Evolutionary conservation across 108 stramenopile genomes (phyloP), one percentile per base, ranked within the genome.

Genomic region (Aurantiochytrium sp.): DNA sequence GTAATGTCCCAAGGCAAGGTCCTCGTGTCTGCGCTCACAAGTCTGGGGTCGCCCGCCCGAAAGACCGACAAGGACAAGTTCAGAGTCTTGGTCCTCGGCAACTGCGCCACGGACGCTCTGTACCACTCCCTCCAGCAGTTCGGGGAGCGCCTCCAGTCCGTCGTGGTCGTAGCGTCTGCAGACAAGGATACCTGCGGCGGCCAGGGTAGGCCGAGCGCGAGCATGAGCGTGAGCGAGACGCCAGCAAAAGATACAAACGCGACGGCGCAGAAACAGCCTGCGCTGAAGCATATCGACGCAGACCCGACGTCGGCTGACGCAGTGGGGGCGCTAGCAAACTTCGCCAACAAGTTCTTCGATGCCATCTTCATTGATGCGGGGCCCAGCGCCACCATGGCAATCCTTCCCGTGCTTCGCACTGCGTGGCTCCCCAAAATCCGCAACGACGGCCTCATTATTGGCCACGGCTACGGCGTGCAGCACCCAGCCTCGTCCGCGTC

Each of bases 381-480:
- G 27, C 73, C 73, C 8, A 27, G n/a, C 45, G 73, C 39, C 39
- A 41, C 45, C 12, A 6, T 48, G 12, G 6, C 32, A 1, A 37
- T 81, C 27, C 39, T 81, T 6, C 73, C 73, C 27, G 30, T 12
- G 6, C 73, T 81, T 48, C 39, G n/a, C n/a, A 19, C 12, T 24
- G n/a, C 12, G 1, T 81, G 45, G 42, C 24, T 81, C 32, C 73
- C 45, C 3, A 81, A 81, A 48, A 12, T 81, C 17, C 73, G 73
- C 73, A 81, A 81, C 73, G 73, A 81, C 32, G 73, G 73, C 8
- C 12, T 81, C 73, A 42, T 81, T 48, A 48, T 41, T 0, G 73
- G 73, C 45, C 73, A 81, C 45, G 39, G 21, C 19, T 81, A 81
- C 30, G 73, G 73, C 6, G 45, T 48, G 6, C 10, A 41, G 39